Evolutionary conservation across 2,329 filamentous ascomycete genomes (phyloP), one percentile per base, ranked within the genome.

Genomic region (Talaromyces rugulosus): DNA sequence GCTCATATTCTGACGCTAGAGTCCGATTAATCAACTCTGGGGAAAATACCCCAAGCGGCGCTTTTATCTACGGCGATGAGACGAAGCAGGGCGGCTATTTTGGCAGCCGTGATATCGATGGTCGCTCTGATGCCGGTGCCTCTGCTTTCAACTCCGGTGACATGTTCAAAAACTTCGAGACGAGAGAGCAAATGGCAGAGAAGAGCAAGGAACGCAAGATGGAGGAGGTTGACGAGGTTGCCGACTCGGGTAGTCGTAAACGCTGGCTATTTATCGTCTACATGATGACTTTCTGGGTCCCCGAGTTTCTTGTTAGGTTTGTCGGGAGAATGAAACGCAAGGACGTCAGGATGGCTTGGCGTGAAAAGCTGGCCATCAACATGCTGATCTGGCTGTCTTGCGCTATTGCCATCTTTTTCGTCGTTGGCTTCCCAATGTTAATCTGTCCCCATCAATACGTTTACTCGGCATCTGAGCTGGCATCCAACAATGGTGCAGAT

Each of bases 351-450:
- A 83, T 90, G 74, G 95, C 95, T 0, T 99, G 95, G 95, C 85
- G 95, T 72, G 95, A 99, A 76, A 99, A 99, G 82, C 75, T 99
- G 63, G 94, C 95, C 59, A 99, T 99, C 83, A 99, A 99, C 81
- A 83, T 99, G 75, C 84, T 98, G 72, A 99, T 99, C 73, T 99
- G 96, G 95, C 80, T 94, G 62, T 86, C 84, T 73, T 98, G 94
- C 78, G 80, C 79, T 16, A 77, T 90, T 56, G 87, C 91, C 31
- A 85, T 89, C 61, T 99, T 99, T 81, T 90, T 99, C 82, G 92
- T 98, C 71, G 84, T 98, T 64, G 83, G 88, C 60, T 96, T 99
- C 72, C 96, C 96, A 0, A 80, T 83, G 67, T 78, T 98, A 66
- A 92, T 99, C 70, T 99, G 95, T 76, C 95, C 95, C 0, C 94